phyloP scores from a whole-genome alignment of 2,329 filamentous ascomycete species.

The Aspergillus sp. region DNA sequence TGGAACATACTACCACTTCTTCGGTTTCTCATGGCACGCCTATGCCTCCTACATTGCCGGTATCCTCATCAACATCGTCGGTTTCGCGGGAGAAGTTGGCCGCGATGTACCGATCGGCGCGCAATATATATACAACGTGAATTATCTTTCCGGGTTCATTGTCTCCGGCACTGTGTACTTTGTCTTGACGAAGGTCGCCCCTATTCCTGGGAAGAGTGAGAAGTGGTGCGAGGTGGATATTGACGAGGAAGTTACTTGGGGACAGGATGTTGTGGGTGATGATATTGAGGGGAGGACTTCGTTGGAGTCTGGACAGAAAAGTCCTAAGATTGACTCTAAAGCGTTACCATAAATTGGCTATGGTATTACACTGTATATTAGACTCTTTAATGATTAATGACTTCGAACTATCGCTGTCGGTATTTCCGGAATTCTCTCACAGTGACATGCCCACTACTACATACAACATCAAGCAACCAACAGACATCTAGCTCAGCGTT shows the following conservation, averaged over 20 bases:
- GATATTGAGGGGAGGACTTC: slow-evolving; percentile 5
- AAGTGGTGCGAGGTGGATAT: slow-evolving; percentile 67
- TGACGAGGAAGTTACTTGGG: slow-evolving; percentile 28
- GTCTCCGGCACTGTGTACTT: slow-evolving; percentile 64
- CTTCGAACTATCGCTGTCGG: no score
- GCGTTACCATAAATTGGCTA: background rate
- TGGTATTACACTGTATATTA: background rate
- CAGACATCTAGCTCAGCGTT: no score
- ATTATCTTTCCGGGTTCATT: slow-evolving; percentile 81
- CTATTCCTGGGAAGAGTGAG: slow-evolving; percentile 66
- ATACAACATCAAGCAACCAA: no score
- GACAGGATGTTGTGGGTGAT: slow-evolving; percentile 25
- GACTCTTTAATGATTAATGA: no score
- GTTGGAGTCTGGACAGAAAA: slow-evolving; percentile 13
- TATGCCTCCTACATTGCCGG: slow-evolving; percentile 77
- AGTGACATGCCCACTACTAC: no score
- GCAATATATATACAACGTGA: slow-evolving; percentile 79
- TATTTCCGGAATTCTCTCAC: no score
- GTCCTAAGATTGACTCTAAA: slow-evolving; percentile 9
- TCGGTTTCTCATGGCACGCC: slow-evolving; percentile 73
- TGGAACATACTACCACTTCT: slow-evolving; percentile 64
- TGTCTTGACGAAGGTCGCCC: slow-evolving; percentile 59
- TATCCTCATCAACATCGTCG: slow-evolving; percentile 84
- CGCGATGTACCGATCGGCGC: slow-evolving; percentile 66
- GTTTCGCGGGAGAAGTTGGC: slow-evolving; percentile 78